Conservation (phyloP, 108 stramenopile species). For the Tribonema minus region DNA sequence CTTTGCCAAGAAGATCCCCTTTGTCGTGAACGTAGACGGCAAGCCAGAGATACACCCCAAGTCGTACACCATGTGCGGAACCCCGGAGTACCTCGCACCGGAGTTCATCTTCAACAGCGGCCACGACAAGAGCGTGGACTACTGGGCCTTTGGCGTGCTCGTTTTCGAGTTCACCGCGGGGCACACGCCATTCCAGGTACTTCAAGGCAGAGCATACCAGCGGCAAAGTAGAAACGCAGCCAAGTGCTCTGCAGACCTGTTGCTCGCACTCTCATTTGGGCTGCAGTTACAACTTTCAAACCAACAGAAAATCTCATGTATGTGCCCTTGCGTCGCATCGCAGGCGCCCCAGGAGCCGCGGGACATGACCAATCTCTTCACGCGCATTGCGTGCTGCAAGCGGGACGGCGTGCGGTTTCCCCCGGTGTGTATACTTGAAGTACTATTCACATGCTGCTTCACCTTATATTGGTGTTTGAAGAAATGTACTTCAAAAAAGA, state of each 20-base stretch:
- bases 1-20: conserved; percentile 58
- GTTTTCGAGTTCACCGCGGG: conserved; percentile 67
- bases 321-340: too few relatives aligned
- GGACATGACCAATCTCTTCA: conserved; percentile 52
- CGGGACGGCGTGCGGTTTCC: neutral
- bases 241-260: too few relatives aligned
- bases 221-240: too few relatives aligned
- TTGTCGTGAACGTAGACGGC: conserved; percentile 38
- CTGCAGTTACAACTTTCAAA: too few relatives aligned
- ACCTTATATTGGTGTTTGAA: neutral
- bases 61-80: conserved; percentile 67
- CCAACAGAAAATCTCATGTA: too few relatives aligned
- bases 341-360: conserved; percentile 20
- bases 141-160: conserved; percentile 70
- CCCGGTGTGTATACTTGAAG: neutral
- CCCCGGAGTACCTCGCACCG: too few relatives aligned
- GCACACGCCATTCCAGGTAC: conserved; percentile 66
- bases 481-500: neutral
- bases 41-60: conserved; percentile 51
- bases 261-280: too few relatives aligned
- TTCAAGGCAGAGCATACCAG: too few relatives aligned
- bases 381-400: conserved; percentile 42
- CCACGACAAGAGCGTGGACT: conserved; percentile 63
- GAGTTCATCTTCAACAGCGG: conserved; percentile 67
- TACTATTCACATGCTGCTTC: neutral